phyloP scores from a whole-genome alignment of 208 protist genomes.

The Naegleria fowleri region DNA sequence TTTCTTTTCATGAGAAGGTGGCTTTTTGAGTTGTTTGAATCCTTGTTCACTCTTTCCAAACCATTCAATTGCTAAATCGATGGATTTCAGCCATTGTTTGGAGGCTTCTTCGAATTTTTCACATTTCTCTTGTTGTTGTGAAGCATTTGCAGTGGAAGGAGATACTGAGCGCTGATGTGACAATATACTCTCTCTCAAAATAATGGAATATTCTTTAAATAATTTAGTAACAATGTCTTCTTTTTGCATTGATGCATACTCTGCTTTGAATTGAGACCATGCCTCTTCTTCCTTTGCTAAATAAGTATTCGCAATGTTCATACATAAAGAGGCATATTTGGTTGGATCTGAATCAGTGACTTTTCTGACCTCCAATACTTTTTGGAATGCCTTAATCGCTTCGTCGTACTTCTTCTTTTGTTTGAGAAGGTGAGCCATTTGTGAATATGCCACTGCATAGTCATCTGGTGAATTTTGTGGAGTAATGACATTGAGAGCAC shows the following conservation, averaged over 20 bases:
- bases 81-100: not conserved
- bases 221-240: not conserved
- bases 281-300: not conserved
- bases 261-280: not conserved
- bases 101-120: not conserved
- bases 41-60: not conserved
- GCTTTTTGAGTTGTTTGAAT: not conserved
- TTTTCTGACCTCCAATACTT: not conserved
- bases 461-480: not conserved
- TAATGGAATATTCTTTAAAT: not conserved
- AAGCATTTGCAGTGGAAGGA: not conserved
- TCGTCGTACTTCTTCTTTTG: not conserved
- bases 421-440: not conserved
- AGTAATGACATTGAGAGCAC: not conserved
- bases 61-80: not conserved
- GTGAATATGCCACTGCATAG: not conserved
- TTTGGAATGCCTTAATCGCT: not conserved
- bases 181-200: not conserved
- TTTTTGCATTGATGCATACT: not conserved
- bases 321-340: not conserved
- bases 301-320: not conserved
- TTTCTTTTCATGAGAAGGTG: not conserved
- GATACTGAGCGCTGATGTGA: not conserved
- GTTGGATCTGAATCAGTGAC: not conserved
- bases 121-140: not conserved